Evolutionary conservation across 179 eudicot species (phyloP).

Genomic region (Silene coronaria): DNA sequence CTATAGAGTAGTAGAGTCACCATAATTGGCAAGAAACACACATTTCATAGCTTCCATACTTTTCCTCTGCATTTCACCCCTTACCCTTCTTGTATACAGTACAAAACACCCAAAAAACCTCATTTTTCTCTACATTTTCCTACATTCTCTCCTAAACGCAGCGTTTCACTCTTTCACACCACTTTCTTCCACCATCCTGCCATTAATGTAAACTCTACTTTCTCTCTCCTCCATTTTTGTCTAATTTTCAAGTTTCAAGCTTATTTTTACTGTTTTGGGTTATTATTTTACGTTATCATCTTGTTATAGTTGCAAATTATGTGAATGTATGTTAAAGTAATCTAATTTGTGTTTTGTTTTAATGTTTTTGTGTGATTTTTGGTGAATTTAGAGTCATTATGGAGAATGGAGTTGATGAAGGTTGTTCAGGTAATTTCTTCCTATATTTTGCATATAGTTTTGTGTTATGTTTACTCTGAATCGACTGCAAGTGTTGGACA

Average conservation of each 20-base stretch:
- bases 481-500: too few species aligned
- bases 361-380: background rate
- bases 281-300: background rate
- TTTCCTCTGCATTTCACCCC: too few species aligned
- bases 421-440: conserved; percentile 14
- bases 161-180: background rate
- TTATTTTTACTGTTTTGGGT: background rate
- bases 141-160: background rate
- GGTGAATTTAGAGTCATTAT: conserved; percentile 11
- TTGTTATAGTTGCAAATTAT: background rate
- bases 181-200: background rate
- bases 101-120: too few species aligned
- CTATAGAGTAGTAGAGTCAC: background rate
- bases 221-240: background rate
- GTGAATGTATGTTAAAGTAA: background rate
- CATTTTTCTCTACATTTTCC: background rate
- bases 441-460: background rate
- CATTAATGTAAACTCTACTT: background rate
- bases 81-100: too few species aligned
- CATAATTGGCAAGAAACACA: background rate
- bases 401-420: conserved; percentile 26
- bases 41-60: background rate
- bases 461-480: too few species aligned
- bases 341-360: conserved; percentile 3
- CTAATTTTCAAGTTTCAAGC: background rate